A percentile compares a stretch with the other conserved stretches of the same genome.
Conservation (phyloP, 495 filamentous ascomycete species). For the Lepraria neglecta region DNA sequence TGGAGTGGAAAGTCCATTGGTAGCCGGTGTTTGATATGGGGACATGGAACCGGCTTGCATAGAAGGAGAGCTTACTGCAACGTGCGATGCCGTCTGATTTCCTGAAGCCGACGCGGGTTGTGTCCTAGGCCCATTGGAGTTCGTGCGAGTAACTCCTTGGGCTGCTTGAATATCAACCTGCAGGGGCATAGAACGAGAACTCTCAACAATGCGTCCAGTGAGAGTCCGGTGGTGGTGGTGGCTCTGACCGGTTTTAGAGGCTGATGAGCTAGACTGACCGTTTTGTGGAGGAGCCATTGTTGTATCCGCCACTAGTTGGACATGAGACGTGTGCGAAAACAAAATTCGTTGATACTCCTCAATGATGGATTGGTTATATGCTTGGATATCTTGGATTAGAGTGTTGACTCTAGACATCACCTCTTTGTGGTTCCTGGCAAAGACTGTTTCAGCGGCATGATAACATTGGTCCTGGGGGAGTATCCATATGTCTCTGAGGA, state of each 20-base stretch:
- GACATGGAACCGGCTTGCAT: not conserved
- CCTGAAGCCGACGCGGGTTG: not conserved
- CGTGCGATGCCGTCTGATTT: not conserved
- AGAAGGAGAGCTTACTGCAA: not conserved
- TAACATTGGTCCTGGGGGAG: conserved; percentile 27
- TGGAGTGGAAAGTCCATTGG: conserved; percentile 1
- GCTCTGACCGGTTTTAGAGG: not conserved
- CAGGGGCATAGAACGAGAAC: not conserved
- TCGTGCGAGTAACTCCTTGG: not conserved
- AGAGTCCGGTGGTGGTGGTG: not conserved
- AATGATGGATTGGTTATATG: conserved; percentile 9
- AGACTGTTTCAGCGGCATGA: conserved; percentile 22
- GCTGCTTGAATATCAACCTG: conserved; percentile 5
- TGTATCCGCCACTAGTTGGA: not conserved
- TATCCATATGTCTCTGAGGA: conserved; percentile 35
- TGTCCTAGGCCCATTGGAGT: not conserved
- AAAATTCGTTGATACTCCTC: conserved; percentile 10
- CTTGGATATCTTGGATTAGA: not conserved
- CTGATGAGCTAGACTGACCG: not conserved
- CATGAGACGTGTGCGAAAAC: not conserved
- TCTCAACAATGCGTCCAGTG: not conserved
- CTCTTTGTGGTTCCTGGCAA: conserved; percentile 23
- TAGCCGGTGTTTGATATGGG: not conserved
- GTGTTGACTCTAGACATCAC: conserved; percentile 10
- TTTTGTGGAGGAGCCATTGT: not conserved